A percentile compares a stretch with the other conserved stretches of the same genome.
Conservation (phyloP, 345 rosid genomes). For the Euclidium syriacum region DNA sequence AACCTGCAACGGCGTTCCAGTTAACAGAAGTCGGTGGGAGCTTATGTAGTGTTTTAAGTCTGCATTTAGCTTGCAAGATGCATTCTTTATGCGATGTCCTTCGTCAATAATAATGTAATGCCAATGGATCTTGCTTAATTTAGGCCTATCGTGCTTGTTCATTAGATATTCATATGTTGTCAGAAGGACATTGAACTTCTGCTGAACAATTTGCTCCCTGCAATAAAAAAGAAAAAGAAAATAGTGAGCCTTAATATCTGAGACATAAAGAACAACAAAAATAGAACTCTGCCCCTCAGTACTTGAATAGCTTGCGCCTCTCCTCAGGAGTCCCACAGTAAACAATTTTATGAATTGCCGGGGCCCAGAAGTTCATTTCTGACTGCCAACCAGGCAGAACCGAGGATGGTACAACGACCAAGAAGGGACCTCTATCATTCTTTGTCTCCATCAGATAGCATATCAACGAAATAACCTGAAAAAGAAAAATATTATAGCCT, state of each 20-base stretch:
- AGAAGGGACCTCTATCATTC: conserved; percentile 89
- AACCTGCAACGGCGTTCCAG: conserved; percentile 94
- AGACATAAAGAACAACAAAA: conserved; percentile 5
- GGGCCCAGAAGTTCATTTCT: conserved; percentile 86
- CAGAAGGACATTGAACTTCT: conserved; percentile 81
- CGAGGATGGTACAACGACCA: conserved; percentile 91
- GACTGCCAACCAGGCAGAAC: conserved; percentile 90
- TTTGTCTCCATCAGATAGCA: conserved; percentile 89
- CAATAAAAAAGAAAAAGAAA: conserved; percentile 26
- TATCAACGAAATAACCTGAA: conserved; percentile 71
- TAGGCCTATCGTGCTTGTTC: conserved; percentile 97
- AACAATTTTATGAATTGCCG: conserved; percentile 61
- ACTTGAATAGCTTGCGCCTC: conserved; percentile 85
- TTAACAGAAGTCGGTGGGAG: conserved; percentile 74
- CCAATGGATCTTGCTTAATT: conserved; percentile 83
- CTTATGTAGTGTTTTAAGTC: conserved; percentile 88
- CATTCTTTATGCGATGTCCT: conserved; percentile 96
- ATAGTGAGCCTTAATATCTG: not conserved
- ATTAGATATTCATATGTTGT: conserved; percentile 92
- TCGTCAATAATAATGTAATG: conserved; percentile 92
- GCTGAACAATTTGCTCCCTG: conserved; percentile 89
- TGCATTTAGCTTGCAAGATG: conserved; percentile 95
- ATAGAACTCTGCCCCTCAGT: conserved; percentile 20
- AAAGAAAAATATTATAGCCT: not conserved
- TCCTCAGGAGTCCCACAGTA: conserved; percentile 91